Evolutionary conservation across 2,329 filamentous ascomycete genomes (phyloP), one percentile per base, ranked within the genome.

Genomic region (Fusarium vanettenii): DNA sequence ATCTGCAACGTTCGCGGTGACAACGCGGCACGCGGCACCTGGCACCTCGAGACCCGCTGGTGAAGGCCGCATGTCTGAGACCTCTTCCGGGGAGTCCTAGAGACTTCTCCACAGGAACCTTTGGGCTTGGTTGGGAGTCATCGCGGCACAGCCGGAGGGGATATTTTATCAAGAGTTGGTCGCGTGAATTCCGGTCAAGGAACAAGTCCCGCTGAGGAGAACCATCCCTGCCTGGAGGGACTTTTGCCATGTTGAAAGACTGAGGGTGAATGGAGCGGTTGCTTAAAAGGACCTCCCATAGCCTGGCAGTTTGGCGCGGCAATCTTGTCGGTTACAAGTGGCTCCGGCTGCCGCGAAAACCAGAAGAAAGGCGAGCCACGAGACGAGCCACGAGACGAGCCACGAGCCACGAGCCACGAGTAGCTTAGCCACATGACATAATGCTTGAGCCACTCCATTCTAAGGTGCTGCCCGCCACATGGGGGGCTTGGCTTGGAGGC

Each of bases 401-500:
- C 27, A 9, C 29, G 29, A 31, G 29, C 29, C 29, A 31, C 8
- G 29, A 31, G 29, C 29, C 33, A 60, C 72, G 64, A 56, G 16
- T 13, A 18, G 25, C 16, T 14, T 20, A 67, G 31, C 41, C 48
- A 45, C 72, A 39, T 18, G 6, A 33, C 72, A 39, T 18, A 8
- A 33, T 45, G 25, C 29, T 18, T n/a, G 18, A 52, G 48, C 25
- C 48, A 52, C 27, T 52, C 25, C 9, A 13, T 20, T 10, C 11
- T 27, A 52, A 29, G 10, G 3, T n/a, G 25, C 48, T 29, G 25
- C 25, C 48, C 48, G 48, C 48, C 48, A 52, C 48, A 52, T 13
- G 64, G 33, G 33, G 68, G 72, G 63, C 72, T 75, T 73, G 69
- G 72, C 66, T 73, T 33, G 31, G 63, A 64, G 73, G 73, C 73